Percentiles rank a stretch among this genome's conserved stretches.
These are phyloP conservation scores for Monilinia laxa DNA, from an alignment of 2,329 filamentous ascomycete genomes.

Conservation along the genomic window DNA sequence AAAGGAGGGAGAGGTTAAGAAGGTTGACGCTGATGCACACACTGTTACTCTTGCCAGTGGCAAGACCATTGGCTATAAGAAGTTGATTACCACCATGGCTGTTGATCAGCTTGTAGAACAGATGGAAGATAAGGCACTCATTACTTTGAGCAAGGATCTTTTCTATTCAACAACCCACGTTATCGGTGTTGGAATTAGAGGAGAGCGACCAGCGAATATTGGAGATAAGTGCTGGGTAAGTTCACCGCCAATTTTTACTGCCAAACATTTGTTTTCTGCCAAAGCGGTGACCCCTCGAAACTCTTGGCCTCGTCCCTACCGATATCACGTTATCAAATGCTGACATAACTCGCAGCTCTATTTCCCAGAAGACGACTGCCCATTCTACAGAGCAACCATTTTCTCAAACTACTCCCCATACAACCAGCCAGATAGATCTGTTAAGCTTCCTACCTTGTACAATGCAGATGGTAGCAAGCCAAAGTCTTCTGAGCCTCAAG, in stretches of 20 bases:
- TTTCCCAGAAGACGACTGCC: constrained; percentile 98
- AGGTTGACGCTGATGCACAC: constrained; percentile 84
- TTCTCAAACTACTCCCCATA: constrained; percentile 99
- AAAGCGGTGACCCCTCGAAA: constrained; percentile 11
- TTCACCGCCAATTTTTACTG: constrained; percentile 21
- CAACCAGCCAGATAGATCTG: constrained; percentile 85
- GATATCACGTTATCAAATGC: constrained; percentile 17
- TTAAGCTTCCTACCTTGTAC: constrained; percentile 83
- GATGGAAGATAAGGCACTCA: constrained; percentile 84
- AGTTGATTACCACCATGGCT: constrained; percentile 94
- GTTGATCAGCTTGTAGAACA: constrained; percentile 84
- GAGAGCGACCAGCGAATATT: constrained; percentile 87
- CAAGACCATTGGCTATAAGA: constrained; percentile 85
- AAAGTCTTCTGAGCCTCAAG: constrained; percentile 67
- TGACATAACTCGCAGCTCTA: constrained; percentile 64
- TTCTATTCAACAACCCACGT: constrained; percentile 98
- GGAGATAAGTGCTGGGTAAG: constrained; percentile 98
- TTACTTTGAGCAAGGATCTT: constrained; percentile 80
- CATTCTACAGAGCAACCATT: constrained; percentile 99
- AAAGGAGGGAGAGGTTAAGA: constrained; percentile 77
- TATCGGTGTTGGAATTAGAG: constrained; percentile 91
- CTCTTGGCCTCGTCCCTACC: not conserved
- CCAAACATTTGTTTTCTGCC: constrained; percentile 9
- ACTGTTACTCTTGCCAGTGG: constrained; percentile 79
- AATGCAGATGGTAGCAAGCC: constrained; percentile 84